phyloP scores from a whole-genome alignment of 2,329 filamentous ascomycete species.

The Chaetomium olivaceum region DNA sequence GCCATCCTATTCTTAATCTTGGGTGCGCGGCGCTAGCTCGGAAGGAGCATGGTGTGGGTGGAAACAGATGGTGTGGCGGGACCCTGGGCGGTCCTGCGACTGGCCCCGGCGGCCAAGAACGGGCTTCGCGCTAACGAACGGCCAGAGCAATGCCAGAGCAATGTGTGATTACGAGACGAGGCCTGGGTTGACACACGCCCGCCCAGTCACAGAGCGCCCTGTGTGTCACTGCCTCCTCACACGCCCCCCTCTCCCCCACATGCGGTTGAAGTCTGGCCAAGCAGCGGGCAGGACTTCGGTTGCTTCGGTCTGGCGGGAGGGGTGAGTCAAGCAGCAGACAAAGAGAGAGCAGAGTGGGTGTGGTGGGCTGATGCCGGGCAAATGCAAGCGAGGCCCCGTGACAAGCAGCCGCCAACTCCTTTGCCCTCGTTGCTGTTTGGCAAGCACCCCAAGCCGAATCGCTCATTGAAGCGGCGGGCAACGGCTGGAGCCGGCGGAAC shows the following conservation, averaged over 20 bases:
- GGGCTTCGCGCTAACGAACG: constrained; percentile 31
- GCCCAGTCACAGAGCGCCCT: constrained; percentile 26
- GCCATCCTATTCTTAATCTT: constrained; percentile 48
- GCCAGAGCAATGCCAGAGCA: constrained; percentile 34
- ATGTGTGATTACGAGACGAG: constrained; percentile 51
- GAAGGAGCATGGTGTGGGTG: constrained; percentile 38
- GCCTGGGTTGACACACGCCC: constrained; percentile 52
- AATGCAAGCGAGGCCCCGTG: constrained; percentile 24
- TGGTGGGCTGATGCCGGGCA: constrained; percentile 2
- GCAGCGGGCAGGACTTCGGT: background rate
- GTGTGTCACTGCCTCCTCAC: constrained; percentile 33
- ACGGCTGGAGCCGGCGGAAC: constrained; percentile 27
- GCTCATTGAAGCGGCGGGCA: background rate
- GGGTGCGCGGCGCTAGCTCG: constrained; percentile 31
- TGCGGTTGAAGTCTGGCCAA: constrained; percentile 19
- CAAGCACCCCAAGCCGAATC: background rate
- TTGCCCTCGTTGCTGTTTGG: constrained; percentile 20
- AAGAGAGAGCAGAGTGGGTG: background rate
- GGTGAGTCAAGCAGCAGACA: constrained; percentile 14
- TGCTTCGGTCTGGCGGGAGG: constrained; percentile 16
- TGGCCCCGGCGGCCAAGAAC: constrained; percentile 30
- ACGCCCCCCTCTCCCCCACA: constrained; percentile 21
- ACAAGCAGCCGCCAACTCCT: constrained; percentile 23
- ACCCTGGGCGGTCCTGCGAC: constrained; percentile 15
- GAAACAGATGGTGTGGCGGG: constrained; percentile 30